A percentile compares a stretch with the other conserved stretches of the same genome.
phyloP scores from a whole-genome alignment of 1,284 basidiomycete genomes.

The Xerocomus cyaneibrunnescens region DNA sequence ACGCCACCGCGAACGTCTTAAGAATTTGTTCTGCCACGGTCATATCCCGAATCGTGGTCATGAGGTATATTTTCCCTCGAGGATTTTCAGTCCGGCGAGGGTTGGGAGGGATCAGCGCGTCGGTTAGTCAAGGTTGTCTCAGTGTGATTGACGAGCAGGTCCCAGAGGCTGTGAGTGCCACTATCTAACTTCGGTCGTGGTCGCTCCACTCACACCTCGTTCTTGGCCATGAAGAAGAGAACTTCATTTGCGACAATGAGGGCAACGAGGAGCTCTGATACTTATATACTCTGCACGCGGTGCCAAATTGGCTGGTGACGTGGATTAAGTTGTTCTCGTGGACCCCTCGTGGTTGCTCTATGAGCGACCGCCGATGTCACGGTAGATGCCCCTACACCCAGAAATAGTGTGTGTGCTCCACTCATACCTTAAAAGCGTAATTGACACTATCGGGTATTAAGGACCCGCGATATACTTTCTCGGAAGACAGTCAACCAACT shows the following conservation, averaged over 20 bases:
- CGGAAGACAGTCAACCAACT: not conserved
- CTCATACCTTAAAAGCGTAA: not conserved
- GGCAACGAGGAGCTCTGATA: not conserved
- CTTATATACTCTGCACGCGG: slow-evolving; percentile 7
- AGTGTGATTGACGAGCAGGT: not conserved
- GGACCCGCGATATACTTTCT: not conserved
- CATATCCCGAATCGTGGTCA: not conserved
- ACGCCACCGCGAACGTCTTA: not conserved
- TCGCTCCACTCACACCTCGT: not conserved
- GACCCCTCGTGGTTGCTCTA: not conserved
- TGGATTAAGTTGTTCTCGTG: too few relatives aligned
- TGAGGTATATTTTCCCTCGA: not conserved
- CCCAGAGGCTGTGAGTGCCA: not conserved
- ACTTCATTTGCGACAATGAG: slow-evolving; percentile 1
- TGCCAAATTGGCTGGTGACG: not conserved
- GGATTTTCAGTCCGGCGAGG: not conserved
- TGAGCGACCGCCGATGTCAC: not conserved
- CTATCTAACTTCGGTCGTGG: not conserved
- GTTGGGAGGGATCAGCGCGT: not conserved
- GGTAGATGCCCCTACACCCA: not conserved
- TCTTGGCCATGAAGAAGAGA: not conserved
- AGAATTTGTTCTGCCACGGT: not conserved
- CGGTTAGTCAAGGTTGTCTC: not conserved
- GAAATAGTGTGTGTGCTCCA: not conserved
- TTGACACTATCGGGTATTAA: not conserved